Evolutionary conservation across 768 basidiomycete genomes (phyloP).

Genomic region (Lepiota brunneoincarnata): DNA sequence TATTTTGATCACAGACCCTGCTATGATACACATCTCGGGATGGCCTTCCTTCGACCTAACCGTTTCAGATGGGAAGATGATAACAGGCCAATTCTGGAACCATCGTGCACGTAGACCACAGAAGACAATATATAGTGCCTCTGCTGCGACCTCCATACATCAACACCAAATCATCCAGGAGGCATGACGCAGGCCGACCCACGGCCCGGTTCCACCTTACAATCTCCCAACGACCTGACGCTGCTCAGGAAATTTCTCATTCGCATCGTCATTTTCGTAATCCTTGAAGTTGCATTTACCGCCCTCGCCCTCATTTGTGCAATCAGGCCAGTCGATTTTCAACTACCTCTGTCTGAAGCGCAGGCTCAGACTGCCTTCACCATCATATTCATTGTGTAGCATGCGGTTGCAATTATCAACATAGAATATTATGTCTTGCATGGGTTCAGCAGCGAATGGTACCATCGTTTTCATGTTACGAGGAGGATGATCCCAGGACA

Average conservation of each 20-base stretch:
- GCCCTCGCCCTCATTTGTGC: background rate
- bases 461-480: background rate
- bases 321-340: background rate
- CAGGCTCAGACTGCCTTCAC: background rate
- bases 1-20: too few species aligned
- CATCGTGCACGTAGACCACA: too few species aligned
- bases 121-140: too few species aligned
- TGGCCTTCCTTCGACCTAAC: too few species aligned
- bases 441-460: background rate
- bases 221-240: too few species aligned
- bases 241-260: background rate
- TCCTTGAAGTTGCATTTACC: background rate
- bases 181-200: too few species aligned
- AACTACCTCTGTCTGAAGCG: background rate
- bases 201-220: too few species aligned
- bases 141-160: too few species aligned
- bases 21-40: too few species aligned
- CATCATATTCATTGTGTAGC: conserved; percentile 3
- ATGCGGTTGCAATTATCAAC: background rate
- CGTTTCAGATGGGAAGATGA: too few species aligned
- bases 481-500: background rate
- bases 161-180: too few species aligned
- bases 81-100: too few species aligned
- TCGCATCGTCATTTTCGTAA: background rate
- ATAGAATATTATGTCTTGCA: background rate